These are phyloP conservation scores for Trypanosoma theileri DNA, from an alignment of 208 protist genomes.

Conservation along the genomic window DNA sequence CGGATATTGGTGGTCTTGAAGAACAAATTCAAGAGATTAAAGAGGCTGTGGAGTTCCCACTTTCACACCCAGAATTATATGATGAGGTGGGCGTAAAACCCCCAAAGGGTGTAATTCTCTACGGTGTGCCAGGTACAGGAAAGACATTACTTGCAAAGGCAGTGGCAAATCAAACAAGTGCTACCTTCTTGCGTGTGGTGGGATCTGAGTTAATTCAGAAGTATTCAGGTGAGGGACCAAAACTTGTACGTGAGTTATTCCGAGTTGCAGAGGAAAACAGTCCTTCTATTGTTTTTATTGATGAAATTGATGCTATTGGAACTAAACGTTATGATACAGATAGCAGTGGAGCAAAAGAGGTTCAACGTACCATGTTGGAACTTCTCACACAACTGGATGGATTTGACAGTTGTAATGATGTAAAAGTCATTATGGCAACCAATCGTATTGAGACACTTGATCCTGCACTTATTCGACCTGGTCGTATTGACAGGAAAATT, in stretches of 20 bases:
- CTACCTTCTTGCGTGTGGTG: conserved; percentile 99
- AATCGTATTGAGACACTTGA: conserved; percentile 99
- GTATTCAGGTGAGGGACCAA: conserved; percentile 99
- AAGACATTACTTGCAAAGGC: conserved; percentile 99
- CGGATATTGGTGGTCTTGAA: conserved; percentile 99
- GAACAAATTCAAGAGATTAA: conserved; percentile 99
- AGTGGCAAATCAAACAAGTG: conserved; percentile 99
- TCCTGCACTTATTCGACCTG: conserved; percentile 99
- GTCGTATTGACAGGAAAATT: conserved; percentile 99
- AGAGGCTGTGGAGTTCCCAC: conserved; percentile 99
- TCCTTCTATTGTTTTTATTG: conserved; percentile 99
- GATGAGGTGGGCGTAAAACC: conserved; percentile 99
- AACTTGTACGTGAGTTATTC: conserved; percentile 99
- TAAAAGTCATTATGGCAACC: conserved; percentile 99
- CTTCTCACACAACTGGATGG: conserved; percentile 99
- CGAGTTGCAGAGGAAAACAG: conserved; percentile 98
- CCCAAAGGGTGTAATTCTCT: conserved; percentile 99
- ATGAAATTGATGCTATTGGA: conserved; percentile 99
- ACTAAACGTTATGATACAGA: conserved; percentile 99
- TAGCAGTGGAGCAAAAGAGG: conserved; percentile 98
- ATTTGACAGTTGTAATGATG: conserved; percentile 99
- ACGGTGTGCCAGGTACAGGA: conserved; percentile 98
- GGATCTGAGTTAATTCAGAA: conserved; percentile 99
- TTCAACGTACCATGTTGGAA: conserved; percentile 99
- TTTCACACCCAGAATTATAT: conserved; percentile 99